Percentiles rank a stretch among this genome's conserved stretches.
phyloP scores from a whole-genome alignment of 2,329 filamentous ascomycete species.

The Fusarium sp. region DNA sequence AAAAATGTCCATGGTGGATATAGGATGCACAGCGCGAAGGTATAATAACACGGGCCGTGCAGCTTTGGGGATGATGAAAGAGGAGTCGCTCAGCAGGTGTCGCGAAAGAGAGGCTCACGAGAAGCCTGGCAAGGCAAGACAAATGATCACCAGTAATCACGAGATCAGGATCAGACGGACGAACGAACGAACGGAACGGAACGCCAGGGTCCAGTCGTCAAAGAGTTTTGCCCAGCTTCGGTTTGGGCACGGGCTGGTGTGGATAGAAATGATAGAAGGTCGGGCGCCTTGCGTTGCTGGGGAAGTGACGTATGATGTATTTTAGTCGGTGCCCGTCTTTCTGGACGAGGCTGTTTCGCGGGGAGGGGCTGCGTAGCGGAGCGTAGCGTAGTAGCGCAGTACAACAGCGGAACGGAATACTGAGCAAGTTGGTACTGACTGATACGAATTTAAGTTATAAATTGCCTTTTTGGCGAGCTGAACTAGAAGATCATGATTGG shows the following conservation, averaged over 20 bases:
- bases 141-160: constrained; percentile 41
- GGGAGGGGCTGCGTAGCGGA: constrained; percentile 26
- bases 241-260: constrained; percentile 31
- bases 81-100: constrained; percentile 19
- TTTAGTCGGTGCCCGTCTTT: constrained; percentile 31
- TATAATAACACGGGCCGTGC: constrained; percentile 9
- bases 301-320: constrained; percentile 46
- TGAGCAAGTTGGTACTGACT: background rate
- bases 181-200: too few relatives aligned
- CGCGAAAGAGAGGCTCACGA: constrained; percentile 6
- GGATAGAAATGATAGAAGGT: constrained; percentile 33
- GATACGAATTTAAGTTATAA: constrained; percentile 11
- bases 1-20: constrained; percentile 48
- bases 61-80: constrained; percentile 12
- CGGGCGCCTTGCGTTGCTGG: constrained; percentile 37
- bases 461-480: constrained; percentile 24
- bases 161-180: constrained; percentile 34
- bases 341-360: constrained; percentile 41
- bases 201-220: constrained; percentile 34
- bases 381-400: constrained; percentile 10
- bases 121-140: constrained; percentile 12
- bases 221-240: constrained; percentile 29
- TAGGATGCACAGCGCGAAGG: constrained; percentile 7
- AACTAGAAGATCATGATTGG: constrained; percentile 36
- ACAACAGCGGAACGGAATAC: background rate